phyloP scores from a whole-genome alignment of 2,329 filamentous ascomycete genomes.

The Periglandula ipomoeae region DNA sequence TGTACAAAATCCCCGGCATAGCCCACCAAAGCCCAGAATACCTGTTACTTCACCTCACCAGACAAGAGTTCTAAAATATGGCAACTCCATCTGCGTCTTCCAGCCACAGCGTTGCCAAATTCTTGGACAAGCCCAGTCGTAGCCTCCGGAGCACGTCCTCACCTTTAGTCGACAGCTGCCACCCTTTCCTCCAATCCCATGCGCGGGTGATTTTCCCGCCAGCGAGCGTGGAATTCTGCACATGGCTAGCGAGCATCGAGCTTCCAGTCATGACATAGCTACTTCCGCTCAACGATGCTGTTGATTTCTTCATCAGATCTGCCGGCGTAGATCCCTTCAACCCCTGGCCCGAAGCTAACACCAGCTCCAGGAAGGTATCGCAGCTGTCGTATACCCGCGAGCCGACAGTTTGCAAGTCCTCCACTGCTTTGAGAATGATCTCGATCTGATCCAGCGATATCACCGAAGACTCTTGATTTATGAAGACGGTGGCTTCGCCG shows the following conservation, averaged over 20 bases:
- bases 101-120: constrained; percentile 62
- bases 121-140: constrained; percentile 63
- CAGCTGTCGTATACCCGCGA: constrained; percentile 63
- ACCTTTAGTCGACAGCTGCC: constrained; percentile 57
- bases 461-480: constrained; percentile 46
- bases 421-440: constrained; percentile 64
- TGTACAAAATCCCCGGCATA: neutral
- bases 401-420: constrained; percentile 69
- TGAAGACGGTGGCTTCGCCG: constrained; percentile 72
- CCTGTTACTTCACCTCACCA: neutral
- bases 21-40: neutral
- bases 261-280: constrained; percentile 65
- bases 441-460: constrained; percentile 66
- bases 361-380: constrained; percentile 69
- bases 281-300: constrained; percentile 43
- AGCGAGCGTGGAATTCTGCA: constrained; percentile 50
- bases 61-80: constrained; percentile 21
- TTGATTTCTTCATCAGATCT: constrained; percentile 55
- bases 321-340: constrained; percentile 53
- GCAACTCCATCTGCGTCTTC: constrained; percentile 52
- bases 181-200: constrained; percentile 73
- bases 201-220: constrained; percentile 48
- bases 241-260: constrained; percentile 56
- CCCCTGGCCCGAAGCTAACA: constrained; percentile 61
- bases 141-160: constrained; percentile 64